Percentiles rank a stretch among this genome's conserved stretches.
These are phyloP conservation scores for Cryptococcus sp. DNA, from an alignment of 1,284 basidiomycete species.

Conservation along the genomic window DNA sequence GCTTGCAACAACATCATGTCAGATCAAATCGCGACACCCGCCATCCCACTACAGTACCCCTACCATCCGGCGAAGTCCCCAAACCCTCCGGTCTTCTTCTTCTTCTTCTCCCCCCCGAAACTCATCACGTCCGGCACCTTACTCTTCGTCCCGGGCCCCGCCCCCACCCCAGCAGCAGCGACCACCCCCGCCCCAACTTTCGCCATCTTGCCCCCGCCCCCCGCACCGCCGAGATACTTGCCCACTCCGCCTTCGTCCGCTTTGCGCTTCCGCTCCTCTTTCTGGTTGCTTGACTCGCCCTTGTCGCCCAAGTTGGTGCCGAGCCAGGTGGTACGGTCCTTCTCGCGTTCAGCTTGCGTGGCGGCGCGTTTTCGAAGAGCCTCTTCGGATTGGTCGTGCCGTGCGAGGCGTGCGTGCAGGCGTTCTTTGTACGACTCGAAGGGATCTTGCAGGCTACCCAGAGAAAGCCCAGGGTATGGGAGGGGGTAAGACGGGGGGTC, in stretches of 20 bases:
- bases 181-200: slow-evolving; percentile 9
- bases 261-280: slow-evolving; percentile 38
- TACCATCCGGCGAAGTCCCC: slow-evolving; percentile 51
- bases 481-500: no score
- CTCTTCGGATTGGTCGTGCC: slow-evolving; percentile 44
- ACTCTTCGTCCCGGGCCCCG: slow-evolving; percentile 3
- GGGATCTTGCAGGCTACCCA: slow-evolving; percentile 50
- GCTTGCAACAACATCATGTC: no score
- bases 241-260: slow-evolving; percentile 46
- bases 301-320: slow-evolving; percentile 49
- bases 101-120: slow-evolving; percentile 49
- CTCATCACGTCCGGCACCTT: slow-evolving; percentile 20
- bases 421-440: slow-evolving; percentile 51
- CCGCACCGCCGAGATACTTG: slow-evolving; percentile 43
- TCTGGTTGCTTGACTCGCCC: slow-evolving; percentile 32
- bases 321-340: slow-evolving; percentile 52
- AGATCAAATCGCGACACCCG: no score
- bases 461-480: not conserved
- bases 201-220: no score
- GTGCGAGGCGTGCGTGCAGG: slow-evolving; percentile 45
- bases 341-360: slow-evolving; percentile 48
- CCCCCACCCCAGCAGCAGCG: slow-evolving; percentile 1
- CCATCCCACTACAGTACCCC: slow-evolving; percentile 3
- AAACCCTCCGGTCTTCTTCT: slow-evolving; percentile 50
- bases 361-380: slow-evolving; percentile 40